A percentile compares a stretch with the other conserved stretches of the same genome.
Conservation (phyloP, 768 basidiomycete species). For the Rhizopogon sp. region DNA sequence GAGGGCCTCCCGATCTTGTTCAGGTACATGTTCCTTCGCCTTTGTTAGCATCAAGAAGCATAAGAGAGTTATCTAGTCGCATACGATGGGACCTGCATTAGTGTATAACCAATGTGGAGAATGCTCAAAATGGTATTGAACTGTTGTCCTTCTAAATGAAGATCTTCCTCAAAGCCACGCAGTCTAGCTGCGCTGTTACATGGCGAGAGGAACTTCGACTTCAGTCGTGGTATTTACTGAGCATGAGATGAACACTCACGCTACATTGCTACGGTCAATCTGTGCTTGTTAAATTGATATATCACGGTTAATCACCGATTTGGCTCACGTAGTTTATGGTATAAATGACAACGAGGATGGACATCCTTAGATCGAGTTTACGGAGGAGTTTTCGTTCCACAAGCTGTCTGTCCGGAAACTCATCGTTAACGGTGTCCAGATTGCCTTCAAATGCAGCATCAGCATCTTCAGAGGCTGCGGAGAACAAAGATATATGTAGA, state of each 20-base stretch:
- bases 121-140: constrained; percentile 67
- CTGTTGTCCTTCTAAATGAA: constrained; percentile 53
- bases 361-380: constrained; percentile 30
- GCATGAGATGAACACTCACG: constrained; percentile 32
- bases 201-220: neutral
- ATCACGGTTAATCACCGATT: neutral
- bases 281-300: constrained; percentile 14
- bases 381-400: constrained; percentile 39
- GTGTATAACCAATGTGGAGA: constrained; percentile 66
- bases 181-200: constrained; percentile 62
- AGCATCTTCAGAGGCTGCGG: neutral
- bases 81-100: constrained; percentile 78
- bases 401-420: constrained; percentile 19
- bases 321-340: constrained; percentile 28
- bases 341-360: constrained; percentile 30
- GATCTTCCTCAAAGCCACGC: constrained; percentile 65
- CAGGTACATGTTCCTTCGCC: constrained; percentile 61
- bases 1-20: constrained; percentile 66
- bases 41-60: neutral
- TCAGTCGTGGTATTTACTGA: neutral
- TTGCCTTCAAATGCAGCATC: neutral
- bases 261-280: constrained; percentile 70
- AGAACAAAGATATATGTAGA: neutral
- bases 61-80: constrained; percentile 18
- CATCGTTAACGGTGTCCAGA: neutral